Conservation (phyloP, 2,329 filamentous ascomycete species). For the Purpureocillium takamizusanense region DNA sequence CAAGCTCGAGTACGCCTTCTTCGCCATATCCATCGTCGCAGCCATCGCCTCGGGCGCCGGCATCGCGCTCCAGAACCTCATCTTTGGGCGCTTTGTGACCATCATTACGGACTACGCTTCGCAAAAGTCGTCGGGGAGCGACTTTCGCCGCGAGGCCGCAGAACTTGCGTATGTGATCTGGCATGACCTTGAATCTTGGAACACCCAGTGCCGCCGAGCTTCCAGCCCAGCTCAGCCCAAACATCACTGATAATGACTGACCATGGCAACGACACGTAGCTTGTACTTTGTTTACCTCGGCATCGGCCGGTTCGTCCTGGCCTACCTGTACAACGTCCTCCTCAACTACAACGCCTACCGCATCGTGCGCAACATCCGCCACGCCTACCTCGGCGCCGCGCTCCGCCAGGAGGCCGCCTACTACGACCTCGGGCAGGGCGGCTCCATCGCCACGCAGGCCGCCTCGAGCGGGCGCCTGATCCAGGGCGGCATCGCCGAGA, state of each 20-base stretch:
- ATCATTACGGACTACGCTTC: slow-evolving; percentile 22
- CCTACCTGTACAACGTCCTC: slow-evolving; percentile 35
- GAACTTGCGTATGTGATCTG: too few species aligned
- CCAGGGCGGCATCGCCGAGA: slow-evolving; percentile 30
- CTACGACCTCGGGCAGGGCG: slow-evolving; percentile 33
- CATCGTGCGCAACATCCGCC: slow-evolving; percentile 37
- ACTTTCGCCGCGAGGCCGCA: slow-evolving; percentile 18
- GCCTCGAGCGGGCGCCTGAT: slow-evolving; percentile 35
- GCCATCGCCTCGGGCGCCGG: slow-evolving; percentile 27
- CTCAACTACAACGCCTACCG: slow-evolving; percentile 42
- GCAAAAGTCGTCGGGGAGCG: slow-evolving; percentile 11
- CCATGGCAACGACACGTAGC: slow-evolving; percentile 28
- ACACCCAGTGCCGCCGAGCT: too few species aligned
- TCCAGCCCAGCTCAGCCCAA: too few species aligned
- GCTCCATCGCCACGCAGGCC: slow-evolving; percentile 31
- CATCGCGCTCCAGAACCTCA: slow-evolving; percentile 27
- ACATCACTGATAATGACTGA: slow-evolving; percentile 17
- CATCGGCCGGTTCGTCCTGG: slow-evolving; percentile 39
- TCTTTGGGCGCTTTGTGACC: slow-evolving; percentile 28
- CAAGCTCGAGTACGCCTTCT: slow-evolving; percentile 16
- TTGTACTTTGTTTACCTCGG: slow-evolving; percentile 52
- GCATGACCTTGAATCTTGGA: too few species aligned
- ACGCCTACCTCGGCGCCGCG: slow-evolving; percentile 38
- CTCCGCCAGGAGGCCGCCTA: slow-evolving; percentile 41
- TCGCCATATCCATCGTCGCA: slow-evolving; percentile 18